phyloP scores from a whole-genome alignment of 1,139 yeast species.

The Taphrina populina region DNA sequence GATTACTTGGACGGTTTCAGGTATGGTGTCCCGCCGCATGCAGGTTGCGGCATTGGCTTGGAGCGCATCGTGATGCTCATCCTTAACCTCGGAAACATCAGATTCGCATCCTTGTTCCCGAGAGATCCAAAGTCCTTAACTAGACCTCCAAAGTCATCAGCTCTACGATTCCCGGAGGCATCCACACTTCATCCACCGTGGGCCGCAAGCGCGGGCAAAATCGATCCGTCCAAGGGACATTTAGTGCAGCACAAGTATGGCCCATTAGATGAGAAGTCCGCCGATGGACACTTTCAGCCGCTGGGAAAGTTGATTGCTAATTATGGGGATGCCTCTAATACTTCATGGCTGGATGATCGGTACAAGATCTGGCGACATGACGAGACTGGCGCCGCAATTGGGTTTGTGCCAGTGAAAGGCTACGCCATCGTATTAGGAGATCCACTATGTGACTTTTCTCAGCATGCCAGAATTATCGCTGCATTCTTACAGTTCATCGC shows the following conservation, averaged over 20 bases:
- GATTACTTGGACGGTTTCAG: constrained; percentile 90
- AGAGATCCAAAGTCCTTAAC: constrained; percentile 94
- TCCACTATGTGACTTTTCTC: constrained; percentile 12
- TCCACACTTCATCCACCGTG: constrained; percentile 19
- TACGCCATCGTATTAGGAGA: constrained; percentile 20
- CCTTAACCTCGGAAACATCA: constrained; percentile 91
- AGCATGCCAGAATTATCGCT: constrained; percentile 2
- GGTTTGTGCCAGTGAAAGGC: constrained; percentile 1
- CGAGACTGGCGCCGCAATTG: constrained; percentile 14
- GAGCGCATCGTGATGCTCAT: constrained; percentile 98
- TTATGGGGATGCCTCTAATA: constrained; percentile 27
- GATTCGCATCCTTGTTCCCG: constrained; percentile 97
- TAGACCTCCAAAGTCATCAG: not conserved
- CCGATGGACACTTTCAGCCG: not conserved
- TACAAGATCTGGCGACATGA: constrained; percentile 20
- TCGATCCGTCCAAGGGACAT: not conserved
- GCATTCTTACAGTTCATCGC: constrained; percentile 4
- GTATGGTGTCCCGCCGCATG: constrained; percentile 97
- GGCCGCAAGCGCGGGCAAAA: not conserved
- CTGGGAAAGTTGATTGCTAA: constrained; percentile 18
- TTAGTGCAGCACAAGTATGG: not conserved
- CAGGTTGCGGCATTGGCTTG: constrained; percentile 98
- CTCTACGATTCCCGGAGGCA: constrained; percentile 8
- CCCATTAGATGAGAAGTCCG: not conserved
- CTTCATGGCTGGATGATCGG: constrained; percentile 19